A percentile compares a stretch with the other conserved stretches of the same genome.
Conservation (phyloP, 2,329 filamentous ascomycete genomes). For the Trichoderma sp. region DNA sequence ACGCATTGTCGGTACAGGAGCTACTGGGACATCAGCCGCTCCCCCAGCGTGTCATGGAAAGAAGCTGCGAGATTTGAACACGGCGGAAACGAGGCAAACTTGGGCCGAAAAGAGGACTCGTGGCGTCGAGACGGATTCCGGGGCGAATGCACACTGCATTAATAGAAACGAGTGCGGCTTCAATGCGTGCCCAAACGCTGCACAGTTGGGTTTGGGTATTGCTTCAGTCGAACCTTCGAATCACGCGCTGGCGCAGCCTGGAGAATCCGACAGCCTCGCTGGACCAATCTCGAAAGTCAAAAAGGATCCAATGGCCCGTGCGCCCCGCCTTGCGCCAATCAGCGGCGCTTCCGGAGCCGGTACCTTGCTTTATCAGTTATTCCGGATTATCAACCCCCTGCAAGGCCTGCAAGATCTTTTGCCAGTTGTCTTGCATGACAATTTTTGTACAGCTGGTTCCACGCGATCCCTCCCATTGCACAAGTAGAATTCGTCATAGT, state of each 20-base stretch:
- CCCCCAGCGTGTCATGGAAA: constrained; percentile 18
- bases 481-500: constrained; percentile 8
- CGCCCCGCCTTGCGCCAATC: constrained; percentile 4
- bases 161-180: not conserved
- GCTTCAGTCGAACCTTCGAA: constrained; percentile 10
- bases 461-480: constrained; percentile 17
- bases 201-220: constrained; percentile 11
- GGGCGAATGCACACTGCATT: not conserved
- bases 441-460: constrained; percentile 29
- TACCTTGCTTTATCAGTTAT: constrained; percentile 34
- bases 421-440: constrained; percentile 25
- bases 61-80: not conserved
- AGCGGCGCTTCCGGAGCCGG: constrained; percentile 29
- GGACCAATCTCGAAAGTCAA: constrained; percentile 12
- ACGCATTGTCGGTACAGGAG: constrained; percentile 34
- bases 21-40: not conserved
- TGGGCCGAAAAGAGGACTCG: not conserved
- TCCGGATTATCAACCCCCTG: constrained; percentile 28
- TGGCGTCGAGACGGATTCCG: not conserved
- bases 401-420: constrained; percentile 19
- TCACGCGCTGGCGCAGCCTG: constrained; percentile 21
- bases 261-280: constrained; percentile 26
- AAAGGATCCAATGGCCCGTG: constrained; percentile 12
- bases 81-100: not conserved
- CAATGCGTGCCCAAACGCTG: constrained; percentile 15